phyloP scores from a whole-genome alignment of 768 basidiomycete genomes.

The Leucosporidium yakuticum region DNA sequence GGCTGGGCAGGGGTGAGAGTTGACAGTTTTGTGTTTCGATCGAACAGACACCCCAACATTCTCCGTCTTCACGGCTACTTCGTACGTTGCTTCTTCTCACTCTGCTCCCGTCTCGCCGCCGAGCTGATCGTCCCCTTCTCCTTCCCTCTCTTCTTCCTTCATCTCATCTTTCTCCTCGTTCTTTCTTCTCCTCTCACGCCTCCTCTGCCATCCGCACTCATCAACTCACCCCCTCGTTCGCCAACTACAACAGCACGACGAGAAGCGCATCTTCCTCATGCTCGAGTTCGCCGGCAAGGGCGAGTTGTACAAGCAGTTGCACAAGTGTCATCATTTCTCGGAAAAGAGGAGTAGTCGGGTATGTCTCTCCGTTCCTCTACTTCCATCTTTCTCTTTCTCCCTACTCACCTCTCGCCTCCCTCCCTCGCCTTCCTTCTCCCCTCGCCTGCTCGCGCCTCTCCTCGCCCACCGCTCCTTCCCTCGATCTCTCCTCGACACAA shows the following conservation, averaged over 20 bases:
- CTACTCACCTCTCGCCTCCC: neutral
- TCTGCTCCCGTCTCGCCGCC: no score
- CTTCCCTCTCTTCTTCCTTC: no score
- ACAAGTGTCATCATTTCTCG: conserved; percentile 74
- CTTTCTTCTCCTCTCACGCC: no score
- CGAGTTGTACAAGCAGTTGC: conserved; percentile 92
- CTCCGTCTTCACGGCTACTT: conserved; percentile 72
- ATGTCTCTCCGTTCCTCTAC: no score
- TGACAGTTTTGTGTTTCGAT: no score
- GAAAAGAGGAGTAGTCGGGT: conserved; percentile 71
- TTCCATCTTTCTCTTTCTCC: neutral
- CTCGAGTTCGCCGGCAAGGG: conserved; percentile 96
- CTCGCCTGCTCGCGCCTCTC: neutral
- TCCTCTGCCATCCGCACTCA: no score
- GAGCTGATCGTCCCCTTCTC: no score
- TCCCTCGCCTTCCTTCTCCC: neutral
- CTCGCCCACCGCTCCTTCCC: neutral
- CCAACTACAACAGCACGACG: conserved; percentile 79
- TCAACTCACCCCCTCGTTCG: no score
- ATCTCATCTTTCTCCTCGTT: no score
- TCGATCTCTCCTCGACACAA: no score
- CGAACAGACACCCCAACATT: conserved; percentile 74
- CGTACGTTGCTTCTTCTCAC: no score
- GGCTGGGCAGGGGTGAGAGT: neutral
- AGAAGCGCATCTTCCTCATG: conserved; percentile 95